Evolutionary conservation across 768 basidiomycete species (phyloP).

Genomic region (Psilocybe tampanensis): DNA sequence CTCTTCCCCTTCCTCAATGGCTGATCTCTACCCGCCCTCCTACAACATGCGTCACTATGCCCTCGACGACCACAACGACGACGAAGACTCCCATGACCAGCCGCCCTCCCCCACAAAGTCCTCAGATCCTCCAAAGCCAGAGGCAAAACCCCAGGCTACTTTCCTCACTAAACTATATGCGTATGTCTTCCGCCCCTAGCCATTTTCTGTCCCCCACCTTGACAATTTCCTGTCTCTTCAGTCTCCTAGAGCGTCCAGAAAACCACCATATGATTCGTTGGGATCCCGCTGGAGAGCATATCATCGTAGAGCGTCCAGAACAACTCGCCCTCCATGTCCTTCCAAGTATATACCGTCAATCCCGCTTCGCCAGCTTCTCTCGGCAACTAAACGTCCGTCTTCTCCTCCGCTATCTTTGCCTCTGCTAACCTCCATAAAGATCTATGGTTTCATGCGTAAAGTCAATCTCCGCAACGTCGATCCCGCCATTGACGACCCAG

Average conservation of each 20-base stretch:
- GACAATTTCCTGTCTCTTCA: slow-evolving; percentile 34
- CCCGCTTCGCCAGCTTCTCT: slow-evolving; percentile 95
- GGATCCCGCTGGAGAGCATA: slow-evolving; percentile 91
- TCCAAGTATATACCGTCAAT: slow-evolving; percentile 94
- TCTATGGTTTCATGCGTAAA: slow-evolving; percentile 99
- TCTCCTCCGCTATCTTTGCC: slow-evolving; percentile 23
- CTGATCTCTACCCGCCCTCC: slow-evolving; percentile 57
- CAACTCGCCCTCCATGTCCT: slow-evolving; percentile 94
- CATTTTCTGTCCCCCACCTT: slow-evolving; percentile 5
- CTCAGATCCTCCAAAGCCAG: slow-evolving; percentile 59
- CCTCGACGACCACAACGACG: slow-evolving; percentile 15
- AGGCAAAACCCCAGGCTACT: slow-evolving; percentile 88
- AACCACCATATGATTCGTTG: slow-evolving; percentile 98
- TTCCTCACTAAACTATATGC: slow-evolving; percentile 97
- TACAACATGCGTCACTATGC: slow-evolving; percentile 28
- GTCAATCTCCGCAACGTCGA: slow-evolving; percentile 95
- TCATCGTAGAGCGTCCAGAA: slow-evolving; percentile 93
- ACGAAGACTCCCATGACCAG: slow-evolving; percentile 37
- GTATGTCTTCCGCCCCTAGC: slow-evolving; percentile 48
- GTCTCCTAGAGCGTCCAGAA: slow-evolving; percentile 87
- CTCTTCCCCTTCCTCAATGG: slow-evolving; percentile 44
- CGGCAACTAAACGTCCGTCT: slow-evolving; percentile 90
- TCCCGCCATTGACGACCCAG: slow-evolving; percentile 92
- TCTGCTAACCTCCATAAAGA: slow-evolving; percentile 45
- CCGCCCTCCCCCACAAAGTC: slow-evolving; percentile 49